Evolutionary conservation across 2,329 filamentous ascomycete genomes (phyloP).

Genomic region (Ceratocystis destructans): DNA sequence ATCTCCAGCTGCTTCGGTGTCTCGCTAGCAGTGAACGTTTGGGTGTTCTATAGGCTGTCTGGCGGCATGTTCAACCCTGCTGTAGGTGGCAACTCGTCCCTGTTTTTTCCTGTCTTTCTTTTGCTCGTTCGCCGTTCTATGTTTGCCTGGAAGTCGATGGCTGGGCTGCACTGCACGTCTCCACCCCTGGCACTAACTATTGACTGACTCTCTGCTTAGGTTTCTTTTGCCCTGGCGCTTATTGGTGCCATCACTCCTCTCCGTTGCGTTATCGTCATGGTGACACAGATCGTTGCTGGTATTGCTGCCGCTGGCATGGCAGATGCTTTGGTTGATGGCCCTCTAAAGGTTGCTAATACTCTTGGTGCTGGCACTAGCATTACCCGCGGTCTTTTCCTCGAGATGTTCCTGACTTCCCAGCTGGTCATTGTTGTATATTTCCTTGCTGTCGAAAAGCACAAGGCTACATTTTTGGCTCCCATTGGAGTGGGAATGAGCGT

Average conservation of each 20-base stretch:
- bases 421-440: slow-evolving; percentile 53
- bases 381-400: slow-evolving; percentile 49
- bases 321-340: slow-evolving; percentile 43
- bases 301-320: slow-evolving; percentile 47
- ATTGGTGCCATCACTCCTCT: slow-evolving; percentile 42
- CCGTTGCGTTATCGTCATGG: slow-evolving; percentile 38
- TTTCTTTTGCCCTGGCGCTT: slow-evolving; percentile 47
- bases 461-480: slow-evolving; percentile 56
- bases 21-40: slow-evolving; percentile 40
- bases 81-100: slow-evolving; percentile 25
- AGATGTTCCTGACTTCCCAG: slow-evolving; percentile 51
- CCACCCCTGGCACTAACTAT: not conserved
- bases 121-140: not conserved
- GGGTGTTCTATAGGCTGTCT: slow-evolving; percentile 43
- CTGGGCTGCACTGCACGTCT: not conserved
- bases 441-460: slow-evolving; percentile 60
- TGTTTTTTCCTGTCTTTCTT: not conserved
- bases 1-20: slow-evolving; percentile 38
- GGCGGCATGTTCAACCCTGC: slow-evolving; percentile 40
- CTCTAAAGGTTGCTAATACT: slow-evolving; percentile 41
- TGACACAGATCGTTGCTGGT: slow-evolving; percentile 43
- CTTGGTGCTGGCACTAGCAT: slow-evolving; percentile 38
- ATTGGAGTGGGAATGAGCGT: slow-evolving; percentile 58
- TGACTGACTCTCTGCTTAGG: slow-evolving; percentile 24
- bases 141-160: not conserved